Percentiles rank a stretch among this genome's conserved stretches.
phyloP scores from a whole-genome alignment of 140 eudicot species.

The Stevia rebaudiana region DNA sequence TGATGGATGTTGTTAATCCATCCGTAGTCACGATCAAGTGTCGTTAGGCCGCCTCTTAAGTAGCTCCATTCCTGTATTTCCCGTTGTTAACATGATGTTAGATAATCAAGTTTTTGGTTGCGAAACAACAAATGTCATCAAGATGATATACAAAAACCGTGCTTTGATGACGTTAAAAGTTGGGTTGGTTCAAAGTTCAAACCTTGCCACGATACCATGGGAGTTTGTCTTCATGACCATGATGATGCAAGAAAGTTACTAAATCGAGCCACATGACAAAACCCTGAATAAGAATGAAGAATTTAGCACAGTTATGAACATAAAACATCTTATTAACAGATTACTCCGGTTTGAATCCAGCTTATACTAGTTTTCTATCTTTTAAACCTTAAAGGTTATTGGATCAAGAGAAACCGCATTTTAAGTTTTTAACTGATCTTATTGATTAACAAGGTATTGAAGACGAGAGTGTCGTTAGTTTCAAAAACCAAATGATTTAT shows the following conservation, averaged over 20 bases:
- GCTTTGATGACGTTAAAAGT: neutral
- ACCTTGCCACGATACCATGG: conserved; percentile 99
- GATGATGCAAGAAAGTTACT: conserved; percentile 95
- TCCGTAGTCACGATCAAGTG: conserved; percentile 94
- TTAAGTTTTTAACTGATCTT: too few species aligned
- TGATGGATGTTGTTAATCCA: conserved; percentile 98
- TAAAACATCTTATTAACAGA: neutral
- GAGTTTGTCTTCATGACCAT: conserved; percentile 88
- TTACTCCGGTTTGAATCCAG: neutral
- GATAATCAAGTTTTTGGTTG: neutral
- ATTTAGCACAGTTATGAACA: conserved; percentile 48
- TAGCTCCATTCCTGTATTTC: conserved; percentile 84
- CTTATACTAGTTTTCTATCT: too few species aligned
- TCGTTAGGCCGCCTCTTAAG: conserved; percentile 90
- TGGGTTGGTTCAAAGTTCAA: conserved; percentile 9
- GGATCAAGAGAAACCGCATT: too few species aligned
- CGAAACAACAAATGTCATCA: neutral
- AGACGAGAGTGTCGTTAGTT: too few species aligned
- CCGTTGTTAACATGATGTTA: neutral
- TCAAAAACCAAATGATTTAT: too few species aligned
- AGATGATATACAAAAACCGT: neutral
- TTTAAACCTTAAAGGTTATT: too few species aligned
- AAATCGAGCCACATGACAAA: conserved; percentile 88
- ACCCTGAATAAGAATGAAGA: conserved; percentile 37
- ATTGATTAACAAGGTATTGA: too few species aligned